Percentiles rank a stretch among this genome's conserved stretches.
Conservation (phyloP, 257 asterid genomes). For the Petunia secreta region DNA sequence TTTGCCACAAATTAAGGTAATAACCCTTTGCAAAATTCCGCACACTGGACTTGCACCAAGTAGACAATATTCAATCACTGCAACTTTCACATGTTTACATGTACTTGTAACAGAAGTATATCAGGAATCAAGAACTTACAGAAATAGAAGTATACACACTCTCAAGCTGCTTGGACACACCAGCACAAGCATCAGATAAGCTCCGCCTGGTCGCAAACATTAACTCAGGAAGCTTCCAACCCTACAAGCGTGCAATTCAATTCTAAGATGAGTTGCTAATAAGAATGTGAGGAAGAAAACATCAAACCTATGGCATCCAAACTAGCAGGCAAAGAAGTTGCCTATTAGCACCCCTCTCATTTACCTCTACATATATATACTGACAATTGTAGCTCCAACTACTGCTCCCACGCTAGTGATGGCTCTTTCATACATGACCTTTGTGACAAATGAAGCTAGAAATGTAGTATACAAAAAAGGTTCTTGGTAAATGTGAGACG, state of each 20-base stretch:
- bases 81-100: slow-evolving; percentile 10
- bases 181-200: slow-evolving; percentile 76
- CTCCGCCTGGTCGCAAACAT: slow-evolving; percentile 95
- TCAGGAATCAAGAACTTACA: slow-evolving; percentile 49
- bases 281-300: background rate
- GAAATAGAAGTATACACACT: slow-evolving; percentile 67
- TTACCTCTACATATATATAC: background rate
- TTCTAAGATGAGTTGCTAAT: background rate
- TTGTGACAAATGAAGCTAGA: too few relatives aligned
- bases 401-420: too few relatives aligned
- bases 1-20: slow-evolving; percentile 8
- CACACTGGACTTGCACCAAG: slow-evolving; percentile 11
- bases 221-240: slow-evolving; percentile 85
- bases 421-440: too few relatives aligned
- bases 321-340: slow-evolving; percentile 18
- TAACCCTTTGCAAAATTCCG: background rate
- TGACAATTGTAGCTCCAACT: too few relatives aligned
- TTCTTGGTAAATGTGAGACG: background rate
- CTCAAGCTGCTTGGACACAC: slow-evolving; percentile 85
- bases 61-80: background rate
- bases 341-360: background rate
- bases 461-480: too few relatives aligned
- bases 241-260: slow-evolving; percentile 53
- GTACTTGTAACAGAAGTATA: background rate
- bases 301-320: slow-evolving; percentile 21